Base-by-base conservation (phyloP, 2,329 filamentous ascomycete genomes). In the Cylindrodendrum hubeiense region DNA sequence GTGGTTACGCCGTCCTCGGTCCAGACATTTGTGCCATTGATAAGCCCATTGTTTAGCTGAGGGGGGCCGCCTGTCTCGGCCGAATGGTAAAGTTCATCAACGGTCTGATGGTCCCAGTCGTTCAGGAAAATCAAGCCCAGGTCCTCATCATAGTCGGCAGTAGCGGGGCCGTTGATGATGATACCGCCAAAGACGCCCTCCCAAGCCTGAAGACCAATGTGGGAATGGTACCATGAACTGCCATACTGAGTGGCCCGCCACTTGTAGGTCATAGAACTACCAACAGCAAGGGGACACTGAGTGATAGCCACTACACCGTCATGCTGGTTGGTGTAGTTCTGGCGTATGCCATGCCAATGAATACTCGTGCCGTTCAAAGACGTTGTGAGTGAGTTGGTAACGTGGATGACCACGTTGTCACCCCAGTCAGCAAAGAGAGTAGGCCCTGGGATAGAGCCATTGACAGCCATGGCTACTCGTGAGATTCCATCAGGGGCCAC, bases 281-380 rank as follows among this genome's bases (percentile, higher is more conserved):
- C 86, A 0, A 86, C 85, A 0, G 87, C 79, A 22, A 84, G 79
- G 0, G 85, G 84, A 60, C 85, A 87, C 67, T 87, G 81, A 0
- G 82, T 86, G 21, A 86, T 76, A 7, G 77, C 78, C 1, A 75
- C 79, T 4, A 90, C 87, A 58, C 89, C 89, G 68, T 91, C 89
- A 55, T 86, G 80, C 61, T 85, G 79, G 68, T 84, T 86, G 51
- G 81, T 86, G 71, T 83, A 79, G 65, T 84, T 80, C 72, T 91
- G 87, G 7, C 86, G 84, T 34, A 91, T 79, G 22, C 88, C 90
- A 70, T 91, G 89, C 79, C 84, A 91, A 72, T 91, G 89, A 19
- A 91, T 85, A 9, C 83, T 83, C 8, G 88, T 90, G 33, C 88
- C 88, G 66, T 91, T 91, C 9, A 71, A 55, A 78, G 77, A 77